Evolutionary conservation across 805 yeast species (phyloP).

Genomic region (Saturnispora hagleri): DNA sequence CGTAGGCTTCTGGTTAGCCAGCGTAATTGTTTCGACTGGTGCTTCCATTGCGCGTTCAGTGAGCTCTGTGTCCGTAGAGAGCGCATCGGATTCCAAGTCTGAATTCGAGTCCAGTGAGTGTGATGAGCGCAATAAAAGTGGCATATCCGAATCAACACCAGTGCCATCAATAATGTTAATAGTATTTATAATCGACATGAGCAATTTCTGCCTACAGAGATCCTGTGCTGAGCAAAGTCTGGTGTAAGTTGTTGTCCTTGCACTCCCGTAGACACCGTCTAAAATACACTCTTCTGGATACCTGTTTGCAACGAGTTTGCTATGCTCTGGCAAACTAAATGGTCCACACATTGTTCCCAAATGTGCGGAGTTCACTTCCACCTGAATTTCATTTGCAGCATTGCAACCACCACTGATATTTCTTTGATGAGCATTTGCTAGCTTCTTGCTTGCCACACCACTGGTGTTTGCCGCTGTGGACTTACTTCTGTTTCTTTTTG

Average conservation of each 20-base stretch:
- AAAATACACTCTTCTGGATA: not conserved
- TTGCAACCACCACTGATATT: not conserved
- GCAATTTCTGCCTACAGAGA: not conserved
- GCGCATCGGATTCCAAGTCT: not conserved
- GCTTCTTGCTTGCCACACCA: not conserved
- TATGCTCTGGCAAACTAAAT: constrained; percentile 13
- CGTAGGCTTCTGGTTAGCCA: not conserved
- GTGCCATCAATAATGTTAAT: not conserved
- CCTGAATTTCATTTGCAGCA: not conserved
- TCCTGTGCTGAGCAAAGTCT: not conserved
- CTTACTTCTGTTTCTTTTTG: not conserved
- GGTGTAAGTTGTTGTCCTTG: not conserved
- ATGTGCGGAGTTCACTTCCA: constrained; percentile 10
- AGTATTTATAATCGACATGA: not conserved
- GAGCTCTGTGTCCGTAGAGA: not conserved
- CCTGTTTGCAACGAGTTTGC: not conserved
- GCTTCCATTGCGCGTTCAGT: not conserved
- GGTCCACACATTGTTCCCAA: constrained; percentile 20
- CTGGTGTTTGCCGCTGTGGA: not conserved
- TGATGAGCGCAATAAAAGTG: not conserved
- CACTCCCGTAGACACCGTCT: not conserved
- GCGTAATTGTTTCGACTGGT: not conserved
- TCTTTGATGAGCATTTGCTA: not conserved
- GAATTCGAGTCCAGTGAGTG: not conserved
- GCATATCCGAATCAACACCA: not conserved